Percentiles rank a stretch among this genome's conserved stretches.
These are phyloP conservation scores for Endogone sp. DNA, from an alignment of 192 early-diverging fungal species.

Conservation along the genomic window DNA sequence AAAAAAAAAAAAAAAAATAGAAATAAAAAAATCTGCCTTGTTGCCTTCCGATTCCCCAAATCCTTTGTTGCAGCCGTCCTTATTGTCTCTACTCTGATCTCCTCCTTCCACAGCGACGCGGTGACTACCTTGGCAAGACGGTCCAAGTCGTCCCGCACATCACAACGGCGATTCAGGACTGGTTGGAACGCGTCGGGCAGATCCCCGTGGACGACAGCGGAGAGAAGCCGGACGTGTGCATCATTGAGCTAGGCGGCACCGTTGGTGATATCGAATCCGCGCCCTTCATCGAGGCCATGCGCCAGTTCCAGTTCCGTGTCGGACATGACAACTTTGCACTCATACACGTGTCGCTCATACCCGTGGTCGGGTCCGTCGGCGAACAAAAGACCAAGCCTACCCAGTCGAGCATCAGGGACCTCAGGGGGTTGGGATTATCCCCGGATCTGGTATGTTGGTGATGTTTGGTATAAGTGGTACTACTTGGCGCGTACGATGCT, in stretches of 20 bases:
- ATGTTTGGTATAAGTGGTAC: not conserved
- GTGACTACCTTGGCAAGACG: constrained; percentile 98
- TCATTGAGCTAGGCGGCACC: constrained; percentile 97
- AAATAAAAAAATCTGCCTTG: too few species aligned
- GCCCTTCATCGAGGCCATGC: constrained; percentile 99
- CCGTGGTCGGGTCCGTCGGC: constrained; percentile 94
- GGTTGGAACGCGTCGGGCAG: constrained; percentile 93
- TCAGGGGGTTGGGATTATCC: constrained; percentile 90
- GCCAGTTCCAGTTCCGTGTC: constrained; percentile 99
- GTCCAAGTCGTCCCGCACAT: constrained; percentile 99
- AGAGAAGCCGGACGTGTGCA: constrained; percentile 91
- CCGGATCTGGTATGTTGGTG: constrained; percentile 67
- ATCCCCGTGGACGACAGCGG: constrained; percentile 82
- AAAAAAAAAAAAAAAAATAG: too few species aligned
- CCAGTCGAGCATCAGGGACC: constrained; percentile 91
- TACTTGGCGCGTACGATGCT: constrained; percentile 4
- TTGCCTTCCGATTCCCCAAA: not conserved
- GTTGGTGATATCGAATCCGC: constrained; percentile 99
- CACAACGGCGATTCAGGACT: constrained; percentile 96
- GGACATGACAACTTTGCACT: constrained; percentile 97
- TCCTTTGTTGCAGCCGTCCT: constrained; percentile 2
- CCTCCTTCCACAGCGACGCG: constrained; percentile 54
- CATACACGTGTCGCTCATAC: constrained; percentile 97
- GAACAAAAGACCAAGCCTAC: constrained; percentile 99
- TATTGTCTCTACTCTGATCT: constrained; percentile 23